Conservation (phyloP, 768 basidiomycete species). For the Hydnomerulius pinastri region DNA sequence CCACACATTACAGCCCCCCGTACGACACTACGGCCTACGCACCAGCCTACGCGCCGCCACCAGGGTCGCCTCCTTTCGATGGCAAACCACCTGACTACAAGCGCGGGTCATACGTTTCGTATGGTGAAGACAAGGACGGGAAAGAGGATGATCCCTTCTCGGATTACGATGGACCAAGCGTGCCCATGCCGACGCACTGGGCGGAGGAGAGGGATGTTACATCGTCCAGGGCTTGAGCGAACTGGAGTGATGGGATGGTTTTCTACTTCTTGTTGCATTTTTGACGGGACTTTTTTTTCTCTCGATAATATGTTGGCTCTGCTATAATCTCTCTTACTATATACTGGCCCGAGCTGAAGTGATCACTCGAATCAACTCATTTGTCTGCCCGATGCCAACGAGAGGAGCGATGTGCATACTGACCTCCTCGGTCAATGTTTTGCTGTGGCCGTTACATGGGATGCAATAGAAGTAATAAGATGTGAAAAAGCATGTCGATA, state of each 20-base stretch:
- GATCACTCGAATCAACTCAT: not conserved
- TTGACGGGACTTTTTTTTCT: not conserved
- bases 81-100: slow-evolving; percentile 55
- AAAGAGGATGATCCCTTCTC: slow-evolving; percentile 57
- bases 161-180: slow-evolving; percentile 43
- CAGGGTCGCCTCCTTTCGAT: slow-evolving; percentile 50
- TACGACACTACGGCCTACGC: slow-evolving; percentile 39
- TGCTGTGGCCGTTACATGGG: slow-evolving; percentile 19
- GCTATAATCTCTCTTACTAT: not conserved
- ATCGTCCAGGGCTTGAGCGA: slow-evolving; percentile 9
- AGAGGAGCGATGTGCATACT: no score
- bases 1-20: slow-evolving; percentile 60
- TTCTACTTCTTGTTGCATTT: not conserved
- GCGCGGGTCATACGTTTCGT: slow-evolving; percentile 32
- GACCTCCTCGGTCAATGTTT: slow-evolving; percentile 13
- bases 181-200: slow-evolving; percentile 37
- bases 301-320: not conserved
- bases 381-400: no score
- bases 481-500: slow-evolving; percentile 11
- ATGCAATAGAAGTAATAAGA: slow-evolving; percentile 18
- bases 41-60: slow-evolving; percentile 49
- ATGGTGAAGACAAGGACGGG: slow-evolving; percentile 30
- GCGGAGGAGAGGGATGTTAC: slow-evolving; percentile 48
- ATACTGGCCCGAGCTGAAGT: no score
- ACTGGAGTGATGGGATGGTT: not conserved